phyloP scores from a whole-genome alignment of 768 basidiomycete species.

The Gautieria morchelliformis region DNA sequence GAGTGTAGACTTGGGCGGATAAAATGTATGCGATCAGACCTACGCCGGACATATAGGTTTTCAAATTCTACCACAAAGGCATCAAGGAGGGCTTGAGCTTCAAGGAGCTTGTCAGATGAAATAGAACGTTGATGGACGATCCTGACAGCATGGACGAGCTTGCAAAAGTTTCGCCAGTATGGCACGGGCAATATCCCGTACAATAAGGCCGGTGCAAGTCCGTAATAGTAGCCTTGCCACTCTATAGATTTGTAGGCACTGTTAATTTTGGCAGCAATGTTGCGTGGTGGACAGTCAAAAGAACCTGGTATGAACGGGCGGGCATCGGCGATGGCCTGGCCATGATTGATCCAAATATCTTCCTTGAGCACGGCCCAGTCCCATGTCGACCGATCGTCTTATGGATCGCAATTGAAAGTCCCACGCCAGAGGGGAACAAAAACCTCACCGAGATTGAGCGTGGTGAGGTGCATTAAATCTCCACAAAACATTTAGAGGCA shows the following conservation, averaged over 20 bases:
- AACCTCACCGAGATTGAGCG: slow-evolving; percentile 30
- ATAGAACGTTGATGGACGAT: neutral
- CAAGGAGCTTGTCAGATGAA: neutral
- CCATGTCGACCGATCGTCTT: slow-evolving; percentile 22
- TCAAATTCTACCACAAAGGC: neutral
- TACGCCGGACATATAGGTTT: neutral
- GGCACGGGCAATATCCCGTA: slow-evolving; percentile 21
- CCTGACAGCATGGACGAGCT: too few relatives aligned
- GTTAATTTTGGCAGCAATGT: slow-evolving; percentile 31
- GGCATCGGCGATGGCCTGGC: slow-evolving; percentile 20
- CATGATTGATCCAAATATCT: slow-evolving; percentile 28
- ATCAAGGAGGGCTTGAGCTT: neutral
- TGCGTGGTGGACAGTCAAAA: slow-evolving; percentile 32
- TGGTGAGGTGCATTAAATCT: slow-evolving; percentile 31
- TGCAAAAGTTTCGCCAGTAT: too few relatives aligned
- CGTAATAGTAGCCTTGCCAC: slow-evolving; percentile 16
- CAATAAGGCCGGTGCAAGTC: slow-evolving; percentile 26
- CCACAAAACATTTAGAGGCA: slow-evolving; percentile 11
- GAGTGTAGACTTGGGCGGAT: neutral
- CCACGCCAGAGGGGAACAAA: slow-evolving; percentile 22
- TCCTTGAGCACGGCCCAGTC: slow-evolving; percentile 22
- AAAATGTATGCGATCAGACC: too few relatives aligned
- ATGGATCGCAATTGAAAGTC: slow-evolving; percentile 30
- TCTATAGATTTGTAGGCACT: slow-evolving; percentile 22
- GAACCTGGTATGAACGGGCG: slow-evolving; percentile 28